These are phyloP conservation scores for Wickerhamomyces sp. DNA, from an alignment of 1,139 yeast genomes.

Conservation along the genomic window DNA sequence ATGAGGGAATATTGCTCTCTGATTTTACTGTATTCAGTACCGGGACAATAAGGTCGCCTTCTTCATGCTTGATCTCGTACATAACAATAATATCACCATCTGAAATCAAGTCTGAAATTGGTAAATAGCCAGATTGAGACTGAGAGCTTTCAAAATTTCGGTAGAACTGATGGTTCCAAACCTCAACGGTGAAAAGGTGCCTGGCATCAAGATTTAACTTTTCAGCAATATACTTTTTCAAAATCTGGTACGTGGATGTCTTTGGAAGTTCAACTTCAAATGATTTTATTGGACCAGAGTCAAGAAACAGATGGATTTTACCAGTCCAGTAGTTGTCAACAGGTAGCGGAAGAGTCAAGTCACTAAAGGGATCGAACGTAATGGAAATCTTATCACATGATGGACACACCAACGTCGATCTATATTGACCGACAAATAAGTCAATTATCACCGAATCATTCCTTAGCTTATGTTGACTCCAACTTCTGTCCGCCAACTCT, in stretches of 20 bases:
- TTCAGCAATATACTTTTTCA: slow-evolving; percentile 55
- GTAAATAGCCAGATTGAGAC: slow-evolving; percentile 52
- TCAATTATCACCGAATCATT: slow-evolving; percentile 86
- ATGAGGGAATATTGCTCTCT: slow-evolving; percentile 31
- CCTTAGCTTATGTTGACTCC: slow-evolving; percentile 75
- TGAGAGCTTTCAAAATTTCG: slow-evolving; percentile 61
- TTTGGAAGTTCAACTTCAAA: slow-evolving; percentile 71
- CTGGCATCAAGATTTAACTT: slow-evolving; percentile 40
- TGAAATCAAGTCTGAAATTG: slow-evolving; percentile 65
- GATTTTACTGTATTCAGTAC: slow-evolving; percentile 53
- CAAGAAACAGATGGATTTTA: slow-evolving; percentile 57
- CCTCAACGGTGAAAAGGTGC: slow-evolving; percentile 59
- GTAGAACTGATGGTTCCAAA: slow-evolving; percentile 66
- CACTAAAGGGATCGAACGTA: slow-evolving; percentile 93
- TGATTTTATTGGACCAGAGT: slow-evolving; percentile 41
- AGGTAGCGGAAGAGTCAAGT: slow-evolving; percentile 85
- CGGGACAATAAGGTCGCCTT: slow-evolving; percentile 55
- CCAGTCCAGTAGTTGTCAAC: slow-evolving; percentile 71
- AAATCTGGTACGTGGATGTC: slow-evolving; percentile 58
- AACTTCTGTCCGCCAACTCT: slow-evolving; percentile 65
- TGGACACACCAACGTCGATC: slow-evolving; percentile 87
- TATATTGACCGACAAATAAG: slow-evolving; percentile 84
- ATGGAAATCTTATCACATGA: slow-evolving; percentile 74
- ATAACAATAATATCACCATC: slow-evolving; percentile 61
- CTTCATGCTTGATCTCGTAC: slow-evolving; percentile 51